These are phyloP conservation scores for Zymoseptoria ardabiliae DNA, from an alignment of 2,329 filamentous ascomycete genomes.

Conservation along the genomic window DNA sequence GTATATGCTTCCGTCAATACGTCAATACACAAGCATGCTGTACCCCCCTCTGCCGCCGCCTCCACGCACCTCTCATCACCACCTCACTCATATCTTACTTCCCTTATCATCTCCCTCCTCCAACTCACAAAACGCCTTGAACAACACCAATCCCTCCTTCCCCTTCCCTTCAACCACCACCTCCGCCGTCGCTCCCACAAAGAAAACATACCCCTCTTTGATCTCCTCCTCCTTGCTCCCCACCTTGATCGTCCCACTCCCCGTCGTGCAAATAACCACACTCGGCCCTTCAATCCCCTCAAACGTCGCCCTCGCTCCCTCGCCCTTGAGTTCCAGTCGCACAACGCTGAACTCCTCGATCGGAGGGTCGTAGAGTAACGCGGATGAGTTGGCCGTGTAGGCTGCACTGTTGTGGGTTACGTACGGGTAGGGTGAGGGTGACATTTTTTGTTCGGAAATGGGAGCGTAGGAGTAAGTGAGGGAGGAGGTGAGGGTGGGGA, in stretches of 20 bases:
- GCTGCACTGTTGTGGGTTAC: constrained; percentile 71
- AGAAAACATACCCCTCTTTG: constrained; percentile 45
- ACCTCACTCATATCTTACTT: constrained; percentile 1
- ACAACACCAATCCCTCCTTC: constrained; percentile 71
- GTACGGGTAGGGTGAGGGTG: constrained; percentile 77
- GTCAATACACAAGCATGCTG: too few species aligned
- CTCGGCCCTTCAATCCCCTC: constrained; percentile 82
- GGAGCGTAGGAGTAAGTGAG: constrained; percentile 93
- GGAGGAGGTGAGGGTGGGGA: constrained; percentile 79
- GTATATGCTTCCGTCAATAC: too few species aligned
- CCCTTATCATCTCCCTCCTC: constrained; percentile 11
- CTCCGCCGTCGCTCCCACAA: constrained; percentile 80
- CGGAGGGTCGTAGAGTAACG: constrained; percentile 81
- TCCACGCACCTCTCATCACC: too few species aligned
- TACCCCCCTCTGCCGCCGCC: too few species aligned
- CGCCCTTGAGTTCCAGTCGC: constrained; percentile 62
- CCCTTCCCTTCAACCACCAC: constrained; percentile 59
- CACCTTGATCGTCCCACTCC: constrained; percentile 75
- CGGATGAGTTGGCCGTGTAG: constrained; percentile 68
- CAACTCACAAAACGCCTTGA: constrained; percentile 53
- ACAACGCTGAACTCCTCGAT: constrained; percentile 95
- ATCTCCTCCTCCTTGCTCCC: constrained; percentile 70
- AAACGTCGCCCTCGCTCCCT: constrained; percentile 77
- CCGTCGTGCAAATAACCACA: constrained; percentile 83
- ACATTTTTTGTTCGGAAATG: constrained; percentile 91